A percentile compares a stretch with the other conserved stretches of the same genome.
These are phyloP conservation scores for Trifolium dubium DNA, from an alignment of 306 rosid species.

Conservation along the genomic window DNA sequence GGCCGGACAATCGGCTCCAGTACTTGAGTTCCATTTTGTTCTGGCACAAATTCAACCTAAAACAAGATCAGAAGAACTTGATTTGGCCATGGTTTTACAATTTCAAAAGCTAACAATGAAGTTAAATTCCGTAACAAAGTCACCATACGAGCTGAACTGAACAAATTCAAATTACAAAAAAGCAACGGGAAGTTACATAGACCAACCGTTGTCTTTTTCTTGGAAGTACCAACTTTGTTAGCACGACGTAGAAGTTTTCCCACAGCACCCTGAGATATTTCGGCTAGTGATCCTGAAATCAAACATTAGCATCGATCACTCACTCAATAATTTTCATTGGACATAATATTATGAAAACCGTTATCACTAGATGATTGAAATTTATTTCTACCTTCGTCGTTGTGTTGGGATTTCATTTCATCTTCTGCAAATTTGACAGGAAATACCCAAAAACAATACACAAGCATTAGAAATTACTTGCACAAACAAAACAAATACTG, in stretches of 20 bases:
- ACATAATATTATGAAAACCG: slow-evolving; percentile 37
- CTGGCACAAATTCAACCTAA: slow-evolving; percentile 53
- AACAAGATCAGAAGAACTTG: slow-evolving; percentile 40
- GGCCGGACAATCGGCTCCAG: slow-evolving; percentile 43
- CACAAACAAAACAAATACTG: slow-evolving; percentile 16
- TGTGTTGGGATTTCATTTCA: slow-evolving; percentile 30
- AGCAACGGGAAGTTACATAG: slow-evolving; percentile 15
- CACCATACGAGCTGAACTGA: slow-evolving; percentile 24
- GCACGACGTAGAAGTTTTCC: slow-evolving; percentile 46
- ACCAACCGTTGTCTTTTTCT: slow-evolving; percentile 45
- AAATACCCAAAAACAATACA: slow-evolving; percentile 24
- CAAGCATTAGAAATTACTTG: slow-evolving; percentile 9
- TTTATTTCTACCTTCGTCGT: slow-evolving; percentile 41
- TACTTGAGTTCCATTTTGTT: slow-evolving; percentile 43
- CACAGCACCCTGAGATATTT: slow-evolving; percentile 45
- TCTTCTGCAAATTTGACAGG: slow-evolving; percentile 42
- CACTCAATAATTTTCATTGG: neutral
- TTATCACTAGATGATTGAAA: slow-evolving; percentile 31
- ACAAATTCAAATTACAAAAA: slow-evolving; percentile 26
- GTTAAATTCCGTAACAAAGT: slow-evolving; percentile 24
- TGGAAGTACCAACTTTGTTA: slow-evolving; percentile 43
- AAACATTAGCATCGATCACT: slow-evolving; percentile 27
- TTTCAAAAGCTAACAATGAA: slow-evolving; percentile 2
- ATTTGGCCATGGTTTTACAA: slow-evolving; percentile 5
- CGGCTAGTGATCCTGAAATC: slow-evolving; percentile 45